Evolutionary conservation across 2,329 filamentous ascomycete genomes (phyloP), one percentile per base, ranked within the genome.

Genomic region (Xylaria sp.): DNA sequence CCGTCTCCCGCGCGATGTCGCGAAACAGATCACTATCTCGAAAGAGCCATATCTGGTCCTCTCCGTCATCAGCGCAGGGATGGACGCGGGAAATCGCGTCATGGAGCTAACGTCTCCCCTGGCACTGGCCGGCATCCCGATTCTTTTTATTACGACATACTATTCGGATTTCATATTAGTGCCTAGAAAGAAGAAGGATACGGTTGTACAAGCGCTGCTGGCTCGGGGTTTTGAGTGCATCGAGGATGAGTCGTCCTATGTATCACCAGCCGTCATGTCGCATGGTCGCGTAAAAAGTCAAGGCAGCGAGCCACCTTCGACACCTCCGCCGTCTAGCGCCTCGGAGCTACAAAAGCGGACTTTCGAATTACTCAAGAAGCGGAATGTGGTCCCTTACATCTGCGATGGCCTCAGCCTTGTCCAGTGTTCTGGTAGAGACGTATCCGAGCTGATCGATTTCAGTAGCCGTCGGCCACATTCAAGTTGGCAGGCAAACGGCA

Each of bases 91-190:
- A 6, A 93, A 94, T 74, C 89, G 94, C 64, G 95, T 99, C 6
- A 88, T 98, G 74, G 95, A 98, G 77, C 81, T 99, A 69, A 98
- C 94, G 7, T 94, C 91, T 61, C 96, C 95, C 4, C 85, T 98
- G 36, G 95, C 96, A 32, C 86, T 98, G 78, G 95, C 95, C 58
- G 93, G 93, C 74, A 96, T 98, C 61, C 93, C 95, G 61, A 97
- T 99, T 77, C 98, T 98, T 84, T 98, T 98, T 86, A 97, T 98
- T 79, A 98, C 95, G 3, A 98, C 94, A 36, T 99, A 98, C 81
- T 98, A 97, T 81, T 96, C 93, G 39, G 95, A 99, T 82, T 98
- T 97, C 81, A 97, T 99, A 74, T 86, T 98, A 42, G 93, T 98
- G 0, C 94, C 96, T 0, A 86, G 86, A 61, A 92, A 90, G 77